Evolutionary conservation across 768 basidiomycete genomes (phyloP).

Genomic region (Mycena belliarum): DNA sequence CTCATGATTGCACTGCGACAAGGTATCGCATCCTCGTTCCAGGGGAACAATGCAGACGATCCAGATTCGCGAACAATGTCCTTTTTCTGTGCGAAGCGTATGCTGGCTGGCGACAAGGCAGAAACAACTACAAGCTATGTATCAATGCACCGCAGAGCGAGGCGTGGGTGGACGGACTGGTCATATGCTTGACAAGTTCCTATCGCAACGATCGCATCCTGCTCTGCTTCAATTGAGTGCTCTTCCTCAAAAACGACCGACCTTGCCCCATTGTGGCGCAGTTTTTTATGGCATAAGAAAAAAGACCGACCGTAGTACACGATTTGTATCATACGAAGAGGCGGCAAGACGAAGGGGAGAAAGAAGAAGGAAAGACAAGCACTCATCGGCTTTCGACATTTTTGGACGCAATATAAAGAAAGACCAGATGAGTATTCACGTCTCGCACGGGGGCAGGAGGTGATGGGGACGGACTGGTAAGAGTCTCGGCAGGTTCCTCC

Average conservation of each 20-base stretch:
- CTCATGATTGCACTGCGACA: too few relatives aligned
- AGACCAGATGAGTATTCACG: constrained; percentile 19
- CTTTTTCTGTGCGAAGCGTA: too few relatives aligned
- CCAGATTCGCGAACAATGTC: too few relatives aligned
- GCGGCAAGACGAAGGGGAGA: not conserved
- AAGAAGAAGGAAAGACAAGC: constrained; percentile 1
- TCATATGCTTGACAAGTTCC: not conserved
- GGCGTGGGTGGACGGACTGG: constrained; percentile 17
- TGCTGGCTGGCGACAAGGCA: too few relatives aligned
- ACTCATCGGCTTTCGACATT: constrained; percentile 18
- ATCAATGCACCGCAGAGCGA: constrained; percentile 14
- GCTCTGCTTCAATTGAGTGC: constrained; percentile 10
- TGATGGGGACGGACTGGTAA: constrained; percentile 37
- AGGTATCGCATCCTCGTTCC: too few relatives aligned
- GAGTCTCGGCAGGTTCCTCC: constrained; percentile 15
- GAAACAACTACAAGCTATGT: constrained; percentile 7
- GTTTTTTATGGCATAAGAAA: constrained; percentile 12
- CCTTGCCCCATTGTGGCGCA: constrained; percentile 7
- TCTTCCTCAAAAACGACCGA: constrained; percentile 13
- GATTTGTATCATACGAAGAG: constrained; percentile 20
- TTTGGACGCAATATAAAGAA: constrained; percentile 14
- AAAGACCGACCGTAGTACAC: constrained; percentile 24
- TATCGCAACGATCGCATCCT: not conserved
- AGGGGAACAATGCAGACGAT: too few relatives aligned
- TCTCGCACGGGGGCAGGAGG: constrained; percentile 15